phyloP scores from a whole-genome alignment of 352 stramenopile species.

The Saprolegnia diclina region DNA sequence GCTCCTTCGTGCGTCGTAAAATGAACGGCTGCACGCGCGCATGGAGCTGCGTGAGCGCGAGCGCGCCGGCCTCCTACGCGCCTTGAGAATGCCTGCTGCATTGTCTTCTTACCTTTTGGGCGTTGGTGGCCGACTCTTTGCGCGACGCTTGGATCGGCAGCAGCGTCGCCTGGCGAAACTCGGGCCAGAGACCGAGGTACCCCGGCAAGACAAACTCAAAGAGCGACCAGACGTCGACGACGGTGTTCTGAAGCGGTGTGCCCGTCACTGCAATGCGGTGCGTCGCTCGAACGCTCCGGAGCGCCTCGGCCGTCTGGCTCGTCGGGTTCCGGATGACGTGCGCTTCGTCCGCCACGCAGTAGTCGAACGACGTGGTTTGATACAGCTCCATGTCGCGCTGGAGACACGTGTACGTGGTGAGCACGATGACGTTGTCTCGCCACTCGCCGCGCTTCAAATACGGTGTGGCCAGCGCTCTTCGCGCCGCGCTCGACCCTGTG shows the following conservation, averaged over 20 bases:
- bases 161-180: conserved; percentile 59
- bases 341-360: conserved; percentile 95
- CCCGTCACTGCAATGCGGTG: conserved; percentile 94
- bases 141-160: conserved; percentile 54
- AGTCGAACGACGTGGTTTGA: conserved; percentile 53
- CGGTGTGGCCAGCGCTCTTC: conserved; percentile 47
- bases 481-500: conserved; percentile 45
- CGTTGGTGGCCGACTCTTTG: conserved; percentile 52
- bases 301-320: conserved; percentile 81
- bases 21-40: conserved; percentile 97
- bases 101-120: conserved; percentile 42
- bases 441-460: conserved; percentile 27
- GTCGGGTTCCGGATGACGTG: conserved; percentile 96
- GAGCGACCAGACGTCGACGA: conserved; percentile 94
- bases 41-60: conserved; percentile 91
- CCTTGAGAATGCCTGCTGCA: neutral
- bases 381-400: conserved; percentile 77
- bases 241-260: conserved; percentile 97
- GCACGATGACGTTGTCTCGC: conserved; percentile 34
- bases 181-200: conserved; percentile 88
- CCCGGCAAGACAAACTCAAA: conserved; percentile 98
- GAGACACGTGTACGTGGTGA: conserved; percentile 86
- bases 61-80: conserved; percentile 43
- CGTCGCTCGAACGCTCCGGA: conserved; percentile 59
- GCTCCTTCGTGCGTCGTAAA: conserved; percentile 92